Evolutionary conservation across 352 stramenopile genomes (phyloP).

Genomic region (Blastocystis sp.): DNA sequence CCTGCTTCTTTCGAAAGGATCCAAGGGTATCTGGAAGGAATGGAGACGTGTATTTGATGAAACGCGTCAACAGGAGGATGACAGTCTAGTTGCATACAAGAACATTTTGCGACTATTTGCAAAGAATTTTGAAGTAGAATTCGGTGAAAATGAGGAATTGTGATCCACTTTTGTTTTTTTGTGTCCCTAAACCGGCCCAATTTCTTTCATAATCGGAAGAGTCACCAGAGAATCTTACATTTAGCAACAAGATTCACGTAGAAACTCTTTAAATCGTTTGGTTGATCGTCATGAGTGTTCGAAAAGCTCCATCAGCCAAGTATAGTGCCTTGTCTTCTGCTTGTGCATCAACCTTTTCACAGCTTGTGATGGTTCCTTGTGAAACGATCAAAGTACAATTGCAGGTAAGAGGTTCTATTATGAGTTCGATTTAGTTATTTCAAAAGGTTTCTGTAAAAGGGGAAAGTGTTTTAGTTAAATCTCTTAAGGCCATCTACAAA

Average conservation of each 20-base stretch:
- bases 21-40: neutral
- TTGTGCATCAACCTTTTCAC: constrained; percentile 31
- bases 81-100: neutral
- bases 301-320: constrained; percentile 58
- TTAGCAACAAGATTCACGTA: neutral
- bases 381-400: constrained; percentile 65
- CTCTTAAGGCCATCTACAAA: constrained; percentile 39
- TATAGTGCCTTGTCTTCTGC: constrained; percentile 37
- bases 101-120: neutral
- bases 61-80: neutral
- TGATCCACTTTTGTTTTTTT: constrained; percentile 17
- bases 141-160: constrained; percentile 6
- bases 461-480: constrained; percentile 1
- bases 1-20: neutral
- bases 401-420: neutral
- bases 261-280: neutral
- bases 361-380: constrained; percentile 53
- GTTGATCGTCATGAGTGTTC: constrained; percentile 35
- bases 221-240: neutral
- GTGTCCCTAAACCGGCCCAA: neutral
- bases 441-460: constrained; percentile 46
- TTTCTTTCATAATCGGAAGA: neutral
- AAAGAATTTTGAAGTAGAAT: neutral
- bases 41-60: neutral
- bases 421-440: constrained; percentile 11